phyloP scores from a whole-genome alignment of 2,329 filamentous ascomycete species.

The Diaporthe citrichinensis region DNA sequence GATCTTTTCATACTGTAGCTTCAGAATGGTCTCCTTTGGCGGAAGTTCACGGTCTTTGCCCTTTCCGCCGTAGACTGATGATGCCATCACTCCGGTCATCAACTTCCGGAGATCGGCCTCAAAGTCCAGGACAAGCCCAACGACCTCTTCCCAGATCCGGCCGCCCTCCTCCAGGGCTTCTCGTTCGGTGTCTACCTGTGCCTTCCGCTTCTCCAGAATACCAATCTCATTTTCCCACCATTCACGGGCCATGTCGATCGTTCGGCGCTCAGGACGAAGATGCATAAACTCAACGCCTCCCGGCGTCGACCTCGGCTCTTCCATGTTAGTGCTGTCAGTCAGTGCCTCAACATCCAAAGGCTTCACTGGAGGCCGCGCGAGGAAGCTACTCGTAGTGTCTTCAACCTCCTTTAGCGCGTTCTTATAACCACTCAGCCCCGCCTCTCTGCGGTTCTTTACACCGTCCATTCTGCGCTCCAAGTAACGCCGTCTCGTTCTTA shows the following conservation, averaged over 20 bases:
- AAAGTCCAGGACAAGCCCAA: constrained; percentile 72
- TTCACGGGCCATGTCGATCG: constrained; percentile 77
- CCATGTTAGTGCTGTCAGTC: constrained; percentile 29
- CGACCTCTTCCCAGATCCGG: constrained; percentile 74
- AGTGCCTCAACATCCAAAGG: constrained; percentile 66
- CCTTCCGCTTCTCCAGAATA: constrained; percentile 67
- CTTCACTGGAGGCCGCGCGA: constrained; percentile 69
- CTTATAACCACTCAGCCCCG: constrained; percentile 79
- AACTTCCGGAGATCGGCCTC: constrained; percentile 73
- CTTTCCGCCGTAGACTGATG: constrained; percentile 49
- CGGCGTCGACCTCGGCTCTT: constrained; percentile 49
- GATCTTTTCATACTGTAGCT: constrained; percentile 69
- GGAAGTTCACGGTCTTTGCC: constrained; percentile 46
- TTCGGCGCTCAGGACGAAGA: constrained; percentile 75
- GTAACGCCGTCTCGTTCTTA: constrained; percentile 73
- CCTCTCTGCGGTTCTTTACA: constrained; percentile 75
- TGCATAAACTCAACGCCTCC: constrained; percentile 69
- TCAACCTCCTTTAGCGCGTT: constrained; percentile 78
- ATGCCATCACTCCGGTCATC: constrained; percentile 57
- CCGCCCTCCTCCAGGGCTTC: constrained; percentile 77
- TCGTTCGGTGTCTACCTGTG: constrained; percentile 72
- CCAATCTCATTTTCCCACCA: constrained; percentile 78
- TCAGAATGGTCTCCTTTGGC: constrained; percentile 56
- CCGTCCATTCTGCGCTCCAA: constrained; percentile 73
- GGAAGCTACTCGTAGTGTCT: constrained; percentile 70